A percentile compares a stretch with the other conserved stretches of the same genome.
These are phyloP conservation scores for Pseudogymnoascus verrucosus DNA, from an alignment of 2,329 filamentous ascomycete genomes.

Conservation along the genomic window DNA sequence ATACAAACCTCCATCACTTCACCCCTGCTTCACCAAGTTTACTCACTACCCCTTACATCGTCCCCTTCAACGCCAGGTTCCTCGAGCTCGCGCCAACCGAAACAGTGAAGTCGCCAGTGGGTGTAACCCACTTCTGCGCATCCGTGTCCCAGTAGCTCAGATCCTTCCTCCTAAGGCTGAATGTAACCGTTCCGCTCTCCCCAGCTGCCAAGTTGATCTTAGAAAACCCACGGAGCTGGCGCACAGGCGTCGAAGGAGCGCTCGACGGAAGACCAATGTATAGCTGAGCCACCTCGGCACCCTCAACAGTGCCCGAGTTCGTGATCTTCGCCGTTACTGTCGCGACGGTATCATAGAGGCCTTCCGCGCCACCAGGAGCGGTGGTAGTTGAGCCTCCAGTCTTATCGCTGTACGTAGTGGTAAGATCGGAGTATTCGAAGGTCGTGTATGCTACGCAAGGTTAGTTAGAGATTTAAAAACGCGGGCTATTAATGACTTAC, in stretches of 20 bases:
- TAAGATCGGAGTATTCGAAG: slow-evolving; percentile 31
- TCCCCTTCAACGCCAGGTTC: slow-evolving; percentile 21
- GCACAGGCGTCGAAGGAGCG: slow-evolving; percentile 36
- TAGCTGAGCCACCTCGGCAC: slow-evolving; percentile 48
- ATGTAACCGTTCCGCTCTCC: slow-evolving; percentile 43
- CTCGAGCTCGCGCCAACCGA: slow-evolving; percentile 27
- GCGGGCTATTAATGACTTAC: slow-evolving; percentile 3
- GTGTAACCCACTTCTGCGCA: slow-evolving; percentile 72
- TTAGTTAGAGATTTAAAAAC: not conserved
- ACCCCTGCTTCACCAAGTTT: slow-evolving; percentile 18
- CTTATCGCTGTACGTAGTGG: slow-evolving; percentile 1
- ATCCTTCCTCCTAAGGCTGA: slow-evolving; percentile 66
- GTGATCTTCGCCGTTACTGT: slow-evolving; percentile 49
- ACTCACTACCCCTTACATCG: slow-evolving; percentile 32
- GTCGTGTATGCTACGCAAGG: slow-evolving; percentile 38
- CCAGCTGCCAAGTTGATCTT: slow-evolving; percentile 45
- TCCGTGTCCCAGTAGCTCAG: slow-evolving; percentile 77
- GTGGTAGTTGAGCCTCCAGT: not conserved
- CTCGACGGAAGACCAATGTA: slow-evolving; percentile 28
- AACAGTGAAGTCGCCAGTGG: slow-evolving; percentile 24
- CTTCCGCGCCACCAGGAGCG: slow-evolving; percentile 41
- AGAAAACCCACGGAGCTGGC: slow-evolving; percentile 57
- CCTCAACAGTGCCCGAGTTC: slow-evolving; percentile 51
- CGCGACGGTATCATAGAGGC: slow-evolving; percentile 56
- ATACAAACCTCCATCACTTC: not conserved